Evolutionary conservation across 257 asterid species (phyloP), one percentile per base, ranked within the genome.

Genomic region (Thymus quinquecostatus): DNA sequence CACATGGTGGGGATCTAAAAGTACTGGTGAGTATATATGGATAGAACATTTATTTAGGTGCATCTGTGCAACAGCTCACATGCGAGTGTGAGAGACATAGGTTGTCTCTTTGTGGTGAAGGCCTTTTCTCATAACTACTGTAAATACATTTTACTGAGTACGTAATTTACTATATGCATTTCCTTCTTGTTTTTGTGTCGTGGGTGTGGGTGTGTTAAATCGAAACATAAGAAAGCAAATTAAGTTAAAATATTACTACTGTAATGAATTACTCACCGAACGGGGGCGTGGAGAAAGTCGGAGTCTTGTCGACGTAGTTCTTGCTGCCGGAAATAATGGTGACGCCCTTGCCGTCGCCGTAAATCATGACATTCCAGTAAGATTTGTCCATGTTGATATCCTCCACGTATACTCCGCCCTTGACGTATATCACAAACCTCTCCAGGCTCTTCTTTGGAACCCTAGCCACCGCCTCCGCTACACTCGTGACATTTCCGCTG

Each of bases 311-410:
- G 1, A 86, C 13, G 66, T 77, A 83, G 43, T 86, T 91, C 81
- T 66, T 69, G 75, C 76, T 62, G 68, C 80, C 89, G 77, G 93
- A 78, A 7, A 91, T 68, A 44, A 87, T 65, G 75, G 96, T 83
- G 54, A 77, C 68, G 2, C 30, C 27, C 79, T 70, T 82, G 2
- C 95, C 97, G 45, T 89, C 98, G 8, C 98, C 98, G 58, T 86
- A 89, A 2, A 92, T 82, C 96, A 89, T 84, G 30, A 92, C 87
- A 70, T 92, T 92, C 96, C 88, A 86, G 47, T 11, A 11, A 1
- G 89, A 64, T 38, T 89, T 89, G 6, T 85, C 90, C 91, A 89
- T 36, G 1, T 61, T 62, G 71, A 90, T 86, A 41, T 89, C 72
- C 83, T 87, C 97, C 51, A 70, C 75, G 55, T 90, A 90, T 8